Percentiles rank a stretch among this genome's conserved stretches.
phyloP scores from a whole-genome alignment of 176 grass and related monocot species.

The Oryza australiensis region DNA sequence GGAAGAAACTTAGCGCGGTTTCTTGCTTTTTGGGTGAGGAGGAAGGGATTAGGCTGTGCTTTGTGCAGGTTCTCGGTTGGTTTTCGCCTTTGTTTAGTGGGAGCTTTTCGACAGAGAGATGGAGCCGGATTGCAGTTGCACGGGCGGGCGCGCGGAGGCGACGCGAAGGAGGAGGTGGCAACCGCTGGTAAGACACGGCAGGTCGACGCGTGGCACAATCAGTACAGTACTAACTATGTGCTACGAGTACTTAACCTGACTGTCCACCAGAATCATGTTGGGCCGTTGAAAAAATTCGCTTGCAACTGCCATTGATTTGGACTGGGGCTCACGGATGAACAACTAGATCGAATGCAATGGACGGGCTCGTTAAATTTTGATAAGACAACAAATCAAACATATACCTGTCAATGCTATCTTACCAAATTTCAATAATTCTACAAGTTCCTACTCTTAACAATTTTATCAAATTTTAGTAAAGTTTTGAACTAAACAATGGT shows the following conservation, averaged over 20 bases:
- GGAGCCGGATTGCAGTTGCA: not conserved
- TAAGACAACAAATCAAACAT: no score
- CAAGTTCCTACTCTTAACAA: no score
- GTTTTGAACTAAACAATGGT: no score
- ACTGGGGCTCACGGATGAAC: not conserved
- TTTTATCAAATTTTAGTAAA: no score
- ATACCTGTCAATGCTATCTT: no score
- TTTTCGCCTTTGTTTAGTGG: not conserved
- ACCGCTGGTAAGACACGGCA: not conserved
- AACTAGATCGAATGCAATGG: not conserved
- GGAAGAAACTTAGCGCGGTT: not conserved
- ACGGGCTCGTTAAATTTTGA: no score
- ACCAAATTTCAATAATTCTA: no score
- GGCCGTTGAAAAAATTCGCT: not conserved
- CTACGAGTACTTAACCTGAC: no score
- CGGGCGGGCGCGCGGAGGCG: not conserved
- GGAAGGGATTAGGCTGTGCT: not conserved
- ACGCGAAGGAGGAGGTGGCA: not conserved
- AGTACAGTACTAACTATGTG: not conserved
- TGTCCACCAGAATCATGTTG: no score
- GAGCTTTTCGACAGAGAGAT: not conserved
- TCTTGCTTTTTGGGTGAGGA: slow-evolving; percentile 27
- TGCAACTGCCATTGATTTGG: not conserved
- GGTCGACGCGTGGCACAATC: not conserved
- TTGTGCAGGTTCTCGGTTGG: not conserved